Base-by-base conservation (phyloP, 2,329 filamentous ascomycete genomes). In the Trichoderma sp. region DNA sequence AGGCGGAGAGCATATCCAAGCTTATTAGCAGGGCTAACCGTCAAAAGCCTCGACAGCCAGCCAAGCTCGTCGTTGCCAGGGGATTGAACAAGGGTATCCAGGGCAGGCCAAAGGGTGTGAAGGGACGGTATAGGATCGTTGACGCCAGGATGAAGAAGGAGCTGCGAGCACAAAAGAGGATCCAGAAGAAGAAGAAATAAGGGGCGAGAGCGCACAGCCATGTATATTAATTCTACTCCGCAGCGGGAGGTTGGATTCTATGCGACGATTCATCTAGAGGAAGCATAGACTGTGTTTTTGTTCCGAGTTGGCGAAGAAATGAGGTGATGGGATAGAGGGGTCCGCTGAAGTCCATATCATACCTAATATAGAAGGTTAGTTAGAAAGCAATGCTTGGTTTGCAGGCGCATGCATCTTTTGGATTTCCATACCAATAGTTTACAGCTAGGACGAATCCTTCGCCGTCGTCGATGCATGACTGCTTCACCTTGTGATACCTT, bases 101-200 rank as follows among this genome's bases (percentile, higher is more conserved):
- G 77, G 94, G 94, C 22, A 85, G 94, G 73, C 95, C 95, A 3
- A 91, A 89, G 78, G 95, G 94, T 69, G 93, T 97, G 27, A 97
- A 97, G 87, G 94, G 94, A 42, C 90, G 92, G 72, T 99, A 99
- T 79, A 97, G 97, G 84, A 97, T 99, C 85, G 94, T 99, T 65
- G 94, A 98, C 81, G 84, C 92, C 15, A 87, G 95, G 73, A 88
- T 97, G 89, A 97, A 97, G 88, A 98, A 97, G 89, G 95, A 98
- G 83, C 86, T 95, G 65, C 84, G 93, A 77, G 93, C 91, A 2
- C 86, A 94, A 80, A 97, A 97, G 88, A 87, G 94, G 74, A 76
- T 85, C 69, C 77, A 82, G 29, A 93, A 96, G 84, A 92, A 89
- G 81, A 90, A 87, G 83, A 87, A 87, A 77, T 79, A 80, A 48